Conservation (phyloP, 2,329 filamentous ascomycete genomes). For the Diaporthe sp. region DNA sequence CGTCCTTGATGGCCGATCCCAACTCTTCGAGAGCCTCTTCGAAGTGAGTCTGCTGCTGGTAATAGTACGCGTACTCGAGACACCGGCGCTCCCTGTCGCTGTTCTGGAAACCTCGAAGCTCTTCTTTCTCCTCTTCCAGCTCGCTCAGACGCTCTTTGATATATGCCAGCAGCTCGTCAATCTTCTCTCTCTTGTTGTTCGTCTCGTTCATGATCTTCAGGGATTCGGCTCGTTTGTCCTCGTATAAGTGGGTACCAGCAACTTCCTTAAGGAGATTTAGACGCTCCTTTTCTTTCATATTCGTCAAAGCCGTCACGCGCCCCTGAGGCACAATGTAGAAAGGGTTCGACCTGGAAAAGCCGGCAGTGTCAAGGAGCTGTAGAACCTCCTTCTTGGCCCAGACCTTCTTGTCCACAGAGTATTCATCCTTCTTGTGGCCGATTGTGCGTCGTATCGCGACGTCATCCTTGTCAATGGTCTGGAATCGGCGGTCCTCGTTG, state of each 20-base stretch:
- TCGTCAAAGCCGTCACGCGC: conserved; percentile 93
- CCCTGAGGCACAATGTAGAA: conserved; percentile 99
- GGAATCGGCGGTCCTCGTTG: conserved; percentile 89
- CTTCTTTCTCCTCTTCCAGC: conserved; percentile 97
- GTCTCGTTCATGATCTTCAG: conserved; percentile 98
- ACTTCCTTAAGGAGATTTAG: conserved; percentile 95
- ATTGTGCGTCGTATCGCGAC: conserved; percentile 93
- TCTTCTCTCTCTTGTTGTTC: conserved; percentile 93
- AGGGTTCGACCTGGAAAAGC: conserved; percentile 96
- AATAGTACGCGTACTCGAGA: conserved; percentile 94
- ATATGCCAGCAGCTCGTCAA: conserved; percentile 90
- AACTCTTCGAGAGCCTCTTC: conserved; percentile 83
- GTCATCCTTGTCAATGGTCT: conserved; percentile 86
- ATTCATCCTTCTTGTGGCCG: conserved; percentile 98
- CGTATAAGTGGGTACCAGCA: conserved; percentile 97
- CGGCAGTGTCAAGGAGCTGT: conserved; percentile 94
- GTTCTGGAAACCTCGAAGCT: conserved; percentile 92
- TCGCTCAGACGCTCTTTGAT: conserved; percentile 92
- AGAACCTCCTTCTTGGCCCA: conserved; percentile 94
- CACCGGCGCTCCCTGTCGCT: conserved; percentile 93
- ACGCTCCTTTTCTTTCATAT: conserved; percentile 97
- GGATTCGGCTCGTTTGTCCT: conserved; percentile 89
- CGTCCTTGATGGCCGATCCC: conserved; percentile 83
- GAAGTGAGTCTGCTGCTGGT: conserved; percentile 87
- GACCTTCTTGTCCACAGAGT: conserved; percentile 96